Evolutionary conservation across 495 filamentous ascomycete genomes (phyloP).

Genomic region (Aspergillus affinis): DNA sequence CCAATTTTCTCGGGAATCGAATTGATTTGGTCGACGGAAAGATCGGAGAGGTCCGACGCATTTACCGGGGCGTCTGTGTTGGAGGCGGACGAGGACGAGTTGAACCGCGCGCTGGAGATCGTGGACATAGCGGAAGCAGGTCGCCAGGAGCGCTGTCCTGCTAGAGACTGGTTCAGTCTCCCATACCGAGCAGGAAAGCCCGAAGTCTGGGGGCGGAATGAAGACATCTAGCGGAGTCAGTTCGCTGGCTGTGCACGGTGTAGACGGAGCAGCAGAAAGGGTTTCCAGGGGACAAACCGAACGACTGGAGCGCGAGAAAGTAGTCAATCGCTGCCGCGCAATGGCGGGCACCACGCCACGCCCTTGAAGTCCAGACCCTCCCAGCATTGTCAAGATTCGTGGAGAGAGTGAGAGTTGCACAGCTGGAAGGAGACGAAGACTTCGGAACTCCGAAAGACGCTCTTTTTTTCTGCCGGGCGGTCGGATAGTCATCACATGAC

Average conservation of each 20-base stretch:
- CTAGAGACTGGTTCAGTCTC: constrained; percentile 25
- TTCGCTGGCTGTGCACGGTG: constrained; percentile 2
- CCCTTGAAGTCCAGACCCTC: constrained; percentile 36
- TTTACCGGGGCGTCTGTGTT: constrained; percentile 21
- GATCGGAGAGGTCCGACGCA: constrained; percentile 26
- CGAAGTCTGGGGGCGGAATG: constrained; percentile 32
- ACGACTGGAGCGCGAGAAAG: constrained; percentile 35
- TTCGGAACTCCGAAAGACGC: neutral
- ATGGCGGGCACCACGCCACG: constrained; percentile 28
- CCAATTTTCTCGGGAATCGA: constrained; percentile 71
- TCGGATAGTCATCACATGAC: neutral
- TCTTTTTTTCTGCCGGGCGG: constrained; percentile 43
- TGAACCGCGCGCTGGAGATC: constrained; percentile 40
- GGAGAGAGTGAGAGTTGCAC: constrained; percentile 8
- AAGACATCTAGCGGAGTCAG: constrained; percentile 40
- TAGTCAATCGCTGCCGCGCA: constrained; percentile 36
- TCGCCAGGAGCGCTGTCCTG: constrained; percentile 28
- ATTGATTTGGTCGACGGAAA: constrained; percentile 38
- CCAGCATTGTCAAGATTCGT: constrained; percentile 34
- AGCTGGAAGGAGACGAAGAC: neutral
- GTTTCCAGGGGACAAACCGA: constrained; percentile 32
- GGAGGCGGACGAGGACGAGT: constrained; percentile 40
- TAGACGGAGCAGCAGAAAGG: neutral
- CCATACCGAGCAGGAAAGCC: constrained; percentile 24
- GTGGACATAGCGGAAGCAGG: constrained; percentile 21